These are phyloP conservation scores for Penicillium manginii DNA, from an alignment of 495 filamentous ascomycete genomes.

Conservation along the genomic window DNA sequence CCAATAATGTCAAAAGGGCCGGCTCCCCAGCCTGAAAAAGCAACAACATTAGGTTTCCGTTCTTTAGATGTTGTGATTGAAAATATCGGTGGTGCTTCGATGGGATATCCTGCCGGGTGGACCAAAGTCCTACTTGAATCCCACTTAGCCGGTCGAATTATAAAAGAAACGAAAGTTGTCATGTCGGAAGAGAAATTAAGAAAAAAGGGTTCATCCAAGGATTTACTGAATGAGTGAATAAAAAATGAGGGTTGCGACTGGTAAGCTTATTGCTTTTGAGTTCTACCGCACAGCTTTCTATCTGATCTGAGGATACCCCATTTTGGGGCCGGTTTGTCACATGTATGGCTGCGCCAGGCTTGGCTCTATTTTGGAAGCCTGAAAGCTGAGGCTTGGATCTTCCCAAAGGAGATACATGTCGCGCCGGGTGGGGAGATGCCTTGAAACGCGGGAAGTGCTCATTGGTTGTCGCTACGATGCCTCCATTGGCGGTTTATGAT, in stretches of 20 bases:
- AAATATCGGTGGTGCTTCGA: conserved; percentile 10
- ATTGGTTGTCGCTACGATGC: conserved; percentile 2
- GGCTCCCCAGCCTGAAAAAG: neutral
- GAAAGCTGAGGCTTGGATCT: neutral
- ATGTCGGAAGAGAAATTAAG: neutral
- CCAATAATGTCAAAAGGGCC: conserved; percentile 12
- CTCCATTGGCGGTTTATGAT: neutral
- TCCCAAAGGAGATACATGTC: conserved; percentile 9
- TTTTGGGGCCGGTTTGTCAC: neutral
- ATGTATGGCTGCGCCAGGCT: neutral
- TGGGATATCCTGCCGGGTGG: conserved; percentile 12
- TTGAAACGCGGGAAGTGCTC: neutral
- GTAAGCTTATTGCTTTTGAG: neutral
- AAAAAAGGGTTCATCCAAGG: neutral
- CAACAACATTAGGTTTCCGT: neutral
- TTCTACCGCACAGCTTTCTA: neutral
- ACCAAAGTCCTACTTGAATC: conserved; percentile 9
- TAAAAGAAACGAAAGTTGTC: neutral
- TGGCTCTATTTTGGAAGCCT: neutral
- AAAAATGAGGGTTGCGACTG: too few species aligned
- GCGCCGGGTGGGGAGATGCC: conserved; percentile 7
- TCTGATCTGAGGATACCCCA: neutral
- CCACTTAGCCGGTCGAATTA: conserved; percentile 10
- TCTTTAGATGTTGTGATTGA: conserved; percentile 7
- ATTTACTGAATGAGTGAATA: too few species aligned